These are phyloP conservation scores for Ochromonas danica DNA, from an alignment of 108 stramenopile genomes.

Conservation along the genomic window DNA sequence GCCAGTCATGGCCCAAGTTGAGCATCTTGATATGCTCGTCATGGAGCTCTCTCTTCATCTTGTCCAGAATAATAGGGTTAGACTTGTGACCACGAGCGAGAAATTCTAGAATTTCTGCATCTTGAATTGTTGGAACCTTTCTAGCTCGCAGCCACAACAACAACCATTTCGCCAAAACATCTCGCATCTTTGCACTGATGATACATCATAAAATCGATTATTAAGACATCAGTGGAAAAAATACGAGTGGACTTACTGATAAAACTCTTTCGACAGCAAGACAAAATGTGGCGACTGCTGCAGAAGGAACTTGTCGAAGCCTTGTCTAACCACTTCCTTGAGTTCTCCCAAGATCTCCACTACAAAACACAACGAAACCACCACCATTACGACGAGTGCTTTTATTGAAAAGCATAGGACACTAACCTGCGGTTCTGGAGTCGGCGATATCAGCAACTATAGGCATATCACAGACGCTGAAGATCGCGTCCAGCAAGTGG, in stretches of 20 bases:
- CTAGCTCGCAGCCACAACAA: slow-evolving; percentile 82
- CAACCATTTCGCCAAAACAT: slow-evolving; percentile 86
- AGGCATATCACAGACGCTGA: slow-evolving; percentile 51
- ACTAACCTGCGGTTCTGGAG: background rate
- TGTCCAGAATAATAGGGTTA: slow-evolving; percentile 68
- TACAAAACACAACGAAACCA: slow-evolving; percentile 1
- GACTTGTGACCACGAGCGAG: slow-evolving; percentile 78
- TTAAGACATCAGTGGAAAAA: background rate
- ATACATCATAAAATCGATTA: background rate
- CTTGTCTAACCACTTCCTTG: slow-evolving; percentile 69
- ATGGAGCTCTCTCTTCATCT: slow-evolving; percentile 79
- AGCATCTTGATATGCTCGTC: slow-evolving; percentile 98
- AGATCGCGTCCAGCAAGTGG: slow-evolving; percentile 73
- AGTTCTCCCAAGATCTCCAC: slow-evolving; percentile 70
- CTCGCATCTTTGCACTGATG: background rate
- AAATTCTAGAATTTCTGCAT: slow-evolving; percentile 84
- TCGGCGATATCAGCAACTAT: slow-evolving; percentile 21
- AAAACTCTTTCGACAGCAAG: slow-evolving; percentile 26
- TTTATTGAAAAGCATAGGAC: no score
- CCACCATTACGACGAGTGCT: no score
- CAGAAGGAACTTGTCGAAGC: slow-evolving; percentile 56
- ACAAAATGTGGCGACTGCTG: slow-evolving; percentile 24
- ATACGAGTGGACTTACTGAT: slow-evolving; percentile 28
- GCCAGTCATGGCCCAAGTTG: slow-evolving; percentile 87
- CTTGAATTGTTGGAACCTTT: slow-evolving; percentile 78